Evolutionary conservation across 1,284 basidiomycete genomes (phyloP).

Genomic region (Cystodermella granulosa): DNA sequence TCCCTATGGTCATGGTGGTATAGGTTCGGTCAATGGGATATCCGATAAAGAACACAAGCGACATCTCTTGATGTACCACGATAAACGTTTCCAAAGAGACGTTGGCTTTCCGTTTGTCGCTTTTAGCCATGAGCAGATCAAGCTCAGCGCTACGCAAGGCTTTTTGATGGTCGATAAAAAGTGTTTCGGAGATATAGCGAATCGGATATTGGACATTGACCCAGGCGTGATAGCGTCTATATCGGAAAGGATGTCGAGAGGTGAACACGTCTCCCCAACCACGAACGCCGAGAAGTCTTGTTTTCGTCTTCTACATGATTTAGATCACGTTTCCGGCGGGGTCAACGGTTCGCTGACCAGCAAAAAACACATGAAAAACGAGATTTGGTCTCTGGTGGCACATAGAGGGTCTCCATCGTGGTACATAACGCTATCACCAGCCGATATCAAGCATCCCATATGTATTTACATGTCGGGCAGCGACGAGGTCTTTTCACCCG

Average conservation of each 20-base stretch:
- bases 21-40: conserved; percentile 20
- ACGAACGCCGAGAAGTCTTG: conserved; percentile 33
- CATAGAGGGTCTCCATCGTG: conserved; percentile 25
- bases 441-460: conserved; percentile 30
- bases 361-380: conserved; percentile 22
- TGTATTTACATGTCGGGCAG: conserved; percentile 29
- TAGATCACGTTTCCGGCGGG: conserved; percentile 15
- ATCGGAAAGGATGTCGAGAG: conserved; percentile 9
- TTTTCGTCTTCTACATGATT: conserved; percentile 30
- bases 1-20: conserved; percentile 35
- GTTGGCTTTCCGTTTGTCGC: too few relatives aligned
- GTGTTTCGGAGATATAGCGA: conserved; percentile 19
- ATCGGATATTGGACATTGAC: conserved; percentile 11
- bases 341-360: conserved; percentile 2
- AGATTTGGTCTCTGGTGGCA: background rate
- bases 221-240: conserved; percentile 11
- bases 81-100: conserved; percentile 26
- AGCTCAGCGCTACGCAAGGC: conserved; percentile 12
- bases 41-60: conserved; percentile 22
- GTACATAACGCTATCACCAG: conserved; percentile 36
- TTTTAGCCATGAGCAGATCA: conserved; percentile 18
- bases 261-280: conserved; percentile 21
- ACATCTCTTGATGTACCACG: conserved; percentile 25
- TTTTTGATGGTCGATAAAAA: conserved; percentile 15
- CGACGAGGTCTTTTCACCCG: conserved; percentile 13